Base-by-base conservation (phyloP, 208 protist genomes). In the Trypanosoma theileri region DNA sequence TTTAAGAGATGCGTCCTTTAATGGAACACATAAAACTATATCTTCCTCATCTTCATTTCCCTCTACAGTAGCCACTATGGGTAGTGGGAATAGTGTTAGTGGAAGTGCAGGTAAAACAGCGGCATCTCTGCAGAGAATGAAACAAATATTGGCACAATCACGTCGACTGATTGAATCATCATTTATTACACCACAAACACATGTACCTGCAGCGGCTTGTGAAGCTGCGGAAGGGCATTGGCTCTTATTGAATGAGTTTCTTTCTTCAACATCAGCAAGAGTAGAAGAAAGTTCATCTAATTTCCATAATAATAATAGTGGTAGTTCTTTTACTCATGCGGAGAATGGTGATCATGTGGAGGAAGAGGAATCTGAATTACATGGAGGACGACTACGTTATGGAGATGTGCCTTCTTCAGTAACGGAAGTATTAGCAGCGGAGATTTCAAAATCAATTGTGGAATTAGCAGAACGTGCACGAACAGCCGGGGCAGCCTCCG, bases 211-310 rank as follows among this genome's bases (percentile, higher is more conserved):
- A 3, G 62, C 74, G 16, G 76, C 82, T n/a, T 65, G 71, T 54
- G 58, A 77, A 2, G 80, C 80, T 0, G 79, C 74, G n/a, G 81
- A 85, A 55, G 78, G 73, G n/a, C 74, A 81, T 45, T 88, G 85
- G 85, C 72, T 88, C 45, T 71, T 91, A 58, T 66, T 80, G n/a
- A 46, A 52, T 10, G 26, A 70, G 26, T 71, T 76, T 61, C n/a
- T 76, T 50, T 26, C 44, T 9, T 52, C 57, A 17, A 63, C 60
- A 35, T 40, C 52, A 24, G 17, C 26, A 24, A 8, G 17, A 42
- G 16, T 48, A 31, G 41, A 19, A n/a, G 17, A 28, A n/a, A 57
- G 4, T 1, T 4, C 6, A 44, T 51, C 12, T 19, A 40, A 21
- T 22, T 9, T 22, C 0, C 11, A 13, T 31, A 67, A 1, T 31